phyloP scores from a whole-genome alignment of 768 basidiomycete genomes.

The Pleurotus cornucopiae region DNA sequence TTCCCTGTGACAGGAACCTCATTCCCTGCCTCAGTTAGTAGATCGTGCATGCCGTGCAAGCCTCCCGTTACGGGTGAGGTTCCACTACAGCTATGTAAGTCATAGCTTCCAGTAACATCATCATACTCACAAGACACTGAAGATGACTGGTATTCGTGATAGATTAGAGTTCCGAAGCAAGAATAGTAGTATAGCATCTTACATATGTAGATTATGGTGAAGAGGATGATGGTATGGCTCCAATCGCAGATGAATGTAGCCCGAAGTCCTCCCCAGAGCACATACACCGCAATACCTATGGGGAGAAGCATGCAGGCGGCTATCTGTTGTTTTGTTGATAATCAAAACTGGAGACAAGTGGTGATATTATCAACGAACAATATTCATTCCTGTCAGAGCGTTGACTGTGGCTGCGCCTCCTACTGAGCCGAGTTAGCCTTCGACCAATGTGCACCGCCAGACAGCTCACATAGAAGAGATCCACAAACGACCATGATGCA shows the following conservation, averaged over 20 bases:
- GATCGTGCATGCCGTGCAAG: conserved; percentile 36
- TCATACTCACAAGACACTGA: conserved; percentile 23
- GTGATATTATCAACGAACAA: conserved; percentile 1
- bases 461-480: conserved; percentile 38
- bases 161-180: conserved; percentile 2
- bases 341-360: not conserved
- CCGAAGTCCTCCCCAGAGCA: conserved; percentile 36
- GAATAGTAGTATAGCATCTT: conserved; percentile 16
- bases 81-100: conserved; percentile 17
- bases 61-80: conserved; percentile 34
- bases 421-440: conserved; percentile 18
- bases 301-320: conserved; percentile 44
- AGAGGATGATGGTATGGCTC: conserved; percentile 42
- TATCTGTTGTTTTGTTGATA: conserved; percentile 10
- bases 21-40: conserved; percentile 40
- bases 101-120: no score
- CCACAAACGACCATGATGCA: conserved; percentile 49
- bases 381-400: conserved; percentile 41
- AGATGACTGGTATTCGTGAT: conserved; percentile 18
- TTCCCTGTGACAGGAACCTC: conserved; percentile 48
- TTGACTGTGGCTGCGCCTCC: conserved; percentile 44
- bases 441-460: not conserved
- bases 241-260: conserved; percentile 43
- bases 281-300: conserved; percentile 38
- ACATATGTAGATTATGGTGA: conserved; percentile 30